These are phyloP conservation scores for Penicillium sclerotigenum DNA, from an alignment of 2,329 filamentous ascomycete genomes.

Conservation along the genomic window DNA sequence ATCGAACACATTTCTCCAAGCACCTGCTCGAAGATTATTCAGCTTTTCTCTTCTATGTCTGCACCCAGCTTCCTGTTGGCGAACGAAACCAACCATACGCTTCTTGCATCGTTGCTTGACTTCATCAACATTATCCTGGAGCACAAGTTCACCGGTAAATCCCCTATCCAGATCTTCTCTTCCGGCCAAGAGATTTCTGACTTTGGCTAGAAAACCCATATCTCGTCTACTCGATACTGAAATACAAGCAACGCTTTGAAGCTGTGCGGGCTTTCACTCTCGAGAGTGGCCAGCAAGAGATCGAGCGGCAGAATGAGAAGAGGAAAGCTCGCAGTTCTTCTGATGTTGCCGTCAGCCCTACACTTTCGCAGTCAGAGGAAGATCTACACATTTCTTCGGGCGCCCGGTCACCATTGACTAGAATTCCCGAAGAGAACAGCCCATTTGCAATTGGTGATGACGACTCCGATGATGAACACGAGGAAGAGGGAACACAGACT, in stretches of 20 bases:
- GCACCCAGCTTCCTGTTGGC: constrained; percentile 87
- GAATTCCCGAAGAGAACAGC: constrained; percentile 73
- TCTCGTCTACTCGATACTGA: constrained; percentile 74
- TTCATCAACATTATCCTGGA: constrained; percentile 88
- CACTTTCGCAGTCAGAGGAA: constrained; percentile 41
- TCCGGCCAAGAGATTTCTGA: constrained; percentile 17
- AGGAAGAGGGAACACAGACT: constrained; percentile 59
- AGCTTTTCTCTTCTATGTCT: constrained; percentile 88
- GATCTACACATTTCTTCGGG: constrained; percentile 45
- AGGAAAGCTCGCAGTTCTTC: constrained; percentile 59
- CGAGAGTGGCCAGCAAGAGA: constrained; percentile 86
- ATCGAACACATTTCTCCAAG: constrained; percentile 71
- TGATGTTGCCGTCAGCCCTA: constrained; percentile 35
- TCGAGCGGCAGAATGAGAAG: constrained; percentile 72
- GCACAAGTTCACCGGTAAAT: constrained; percentile 74
- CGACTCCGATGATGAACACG: constrained; percentile 61
- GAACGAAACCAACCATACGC: constrained; percentile 83
- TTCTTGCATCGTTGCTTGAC: constrained; percentile 79
- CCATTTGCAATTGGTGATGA: constrained; percentile 82
- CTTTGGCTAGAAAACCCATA: constrained; percentile 66
- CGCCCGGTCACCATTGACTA: constrained; percentile 57
- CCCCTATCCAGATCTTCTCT: neutral
- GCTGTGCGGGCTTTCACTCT: constrained; percentile 82
- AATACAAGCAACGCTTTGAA: constrained; percentile 78
- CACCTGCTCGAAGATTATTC: constrained; percentile 77